Percentiles rank a stretch among this genome's conserved stretches.
These are phyloP conservation scores for Zelopaecilomyces penicillatus DNA, from an alignment of 2,329 filamentous ascomycete genomes.

Conservation along the genomic window DNA sequence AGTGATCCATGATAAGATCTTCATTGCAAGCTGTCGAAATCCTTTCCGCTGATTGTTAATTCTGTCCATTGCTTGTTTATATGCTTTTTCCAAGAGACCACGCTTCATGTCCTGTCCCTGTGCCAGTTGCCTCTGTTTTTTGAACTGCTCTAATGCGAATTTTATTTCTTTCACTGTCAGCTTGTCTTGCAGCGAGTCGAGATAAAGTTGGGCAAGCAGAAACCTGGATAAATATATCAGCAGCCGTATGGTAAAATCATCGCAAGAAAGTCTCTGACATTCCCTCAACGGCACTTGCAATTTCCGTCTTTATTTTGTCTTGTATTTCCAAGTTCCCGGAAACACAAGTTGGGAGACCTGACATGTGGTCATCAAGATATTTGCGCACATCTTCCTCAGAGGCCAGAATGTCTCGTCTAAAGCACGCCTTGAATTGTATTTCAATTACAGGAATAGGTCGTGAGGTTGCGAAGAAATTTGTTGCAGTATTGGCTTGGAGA, in stretches of 20 bases:
- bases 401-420: constrained; percentile 11
- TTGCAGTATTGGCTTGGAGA: neutral
- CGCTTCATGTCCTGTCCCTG: constrained; percentile 13
- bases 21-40: constrained; percentile 24
- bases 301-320: constrained; percentile 4
- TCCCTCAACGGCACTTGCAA: constrained; percentile 7
- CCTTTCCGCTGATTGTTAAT: constrained; percentile 28
- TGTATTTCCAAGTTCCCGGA: neutral
- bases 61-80: constrained; percentile 31
- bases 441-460: constrained; percentile 12
- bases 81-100: constrained; percentile 26
- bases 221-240: constrained; percentile 7
- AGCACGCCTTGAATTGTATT: neutral
- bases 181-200: constrained; percentile 7
- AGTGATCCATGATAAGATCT: constrained; percentile 31
- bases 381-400: constrained; percentile 6
- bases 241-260: neutral
- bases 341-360: neutral
- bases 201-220: constrained; percentile 7
- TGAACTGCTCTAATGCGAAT: constrained; percentile 21
- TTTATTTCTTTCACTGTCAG: constrained; percentile 13
- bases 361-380: constrained; percentile 8
- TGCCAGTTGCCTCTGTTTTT: neutral
- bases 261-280: constrained; percentile 11
- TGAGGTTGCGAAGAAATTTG: constrained; percentile 17